Conservation (phyloP, 2,329 filamentous ascomycete species). For the Mycocentrospora acerina region DNA sequence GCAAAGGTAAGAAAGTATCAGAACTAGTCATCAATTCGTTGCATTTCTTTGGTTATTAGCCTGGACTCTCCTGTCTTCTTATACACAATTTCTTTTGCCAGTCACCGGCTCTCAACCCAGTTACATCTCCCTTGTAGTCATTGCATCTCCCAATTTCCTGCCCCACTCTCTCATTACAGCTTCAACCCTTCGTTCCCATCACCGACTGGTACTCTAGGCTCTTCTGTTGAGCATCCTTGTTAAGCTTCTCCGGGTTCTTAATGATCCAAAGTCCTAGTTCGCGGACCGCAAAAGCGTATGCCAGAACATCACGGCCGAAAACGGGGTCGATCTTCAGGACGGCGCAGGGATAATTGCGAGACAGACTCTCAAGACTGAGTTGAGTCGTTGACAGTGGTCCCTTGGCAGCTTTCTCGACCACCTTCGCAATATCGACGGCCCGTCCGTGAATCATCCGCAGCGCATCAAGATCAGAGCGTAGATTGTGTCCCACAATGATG, state of each 20-base stretch:
- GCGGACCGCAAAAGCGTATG: conserved; percentile 53
- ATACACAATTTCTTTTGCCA: background rate
- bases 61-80: conserved; percentile 1
- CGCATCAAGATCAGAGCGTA: conserved; percentile 35
- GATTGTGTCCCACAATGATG: conserved; percentile 37
- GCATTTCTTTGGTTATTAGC: conserved; percentile 1
- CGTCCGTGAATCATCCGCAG: conserved; percentile 40
- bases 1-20: too few species aligned
- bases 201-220: conserved; percentile 26
- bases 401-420: conserved; percentile 37
- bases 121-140: background rate
- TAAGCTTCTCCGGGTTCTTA: conserved; percentile 41
- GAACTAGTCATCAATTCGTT: background rate
- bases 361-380: conserved; percentile 33
- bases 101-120: background rate
- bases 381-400: conserved; percentile 33
- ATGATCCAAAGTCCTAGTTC: conserved; percentile 53
- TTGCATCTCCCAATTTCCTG: too few species aligned
- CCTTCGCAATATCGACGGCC: conserved; percentile 32
- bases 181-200: conserved; percentile 1
- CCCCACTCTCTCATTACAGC: too few species aligned
- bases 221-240: conserved; percentile 38
- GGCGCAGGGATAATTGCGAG: conserved; percentile 14
- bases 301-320: conserved; percentile 51
- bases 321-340: conserved; percentile 14